These are phyloP conservation scores for Rubia peregrina DNA, from an alignment of 305 asterid genomes.

Conservation along the genomic window DNA sequence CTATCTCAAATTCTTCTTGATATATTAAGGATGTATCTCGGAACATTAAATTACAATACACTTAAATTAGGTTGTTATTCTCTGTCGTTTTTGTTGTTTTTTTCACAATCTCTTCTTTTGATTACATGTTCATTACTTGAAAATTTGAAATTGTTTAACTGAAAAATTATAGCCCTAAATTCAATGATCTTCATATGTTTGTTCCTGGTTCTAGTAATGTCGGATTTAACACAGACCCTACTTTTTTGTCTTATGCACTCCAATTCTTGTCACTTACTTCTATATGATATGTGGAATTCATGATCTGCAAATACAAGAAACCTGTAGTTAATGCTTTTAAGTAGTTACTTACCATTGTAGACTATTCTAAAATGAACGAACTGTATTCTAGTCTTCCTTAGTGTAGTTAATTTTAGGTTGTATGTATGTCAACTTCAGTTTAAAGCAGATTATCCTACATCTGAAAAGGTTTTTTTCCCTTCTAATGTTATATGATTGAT, in stretches of 20 bases:
- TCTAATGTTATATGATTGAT: no score
- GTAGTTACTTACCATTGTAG: neutral
- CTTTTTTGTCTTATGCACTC: neutral
- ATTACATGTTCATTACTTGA: neutral
- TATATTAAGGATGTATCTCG: neutral
- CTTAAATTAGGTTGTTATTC: neutral
- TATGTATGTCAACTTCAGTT: neutral
- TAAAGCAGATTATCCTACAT: no score
- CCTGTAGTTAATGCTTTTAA: neutral
- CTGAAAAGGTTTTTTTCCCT: no score
- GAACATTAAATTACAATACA: neutral
- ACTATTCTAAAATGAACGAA: neutral
- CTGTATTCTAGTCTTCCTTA: neutral
- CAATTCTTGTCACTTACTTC: neutral
- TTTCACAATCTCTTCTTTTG: neutral
- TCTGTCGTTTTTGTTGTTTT: neutral
- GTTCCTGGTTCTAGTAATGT: neutral
- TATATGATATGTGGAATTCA: neutral
- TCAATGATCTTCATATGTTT: neutral
- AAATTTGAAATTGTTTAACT: neutral
- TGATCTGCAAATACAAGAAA: neutral
- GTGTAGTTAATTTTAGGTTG: neutral
- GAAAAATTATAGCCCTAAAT: neutral
- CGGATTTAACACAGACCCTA: neutral
- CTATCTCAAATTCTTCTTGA: neutral